phyloP scores from a whole-genome alignment of 2,329 filamentous ascomycete species.

The Delphinella strobiligena region DNA sequence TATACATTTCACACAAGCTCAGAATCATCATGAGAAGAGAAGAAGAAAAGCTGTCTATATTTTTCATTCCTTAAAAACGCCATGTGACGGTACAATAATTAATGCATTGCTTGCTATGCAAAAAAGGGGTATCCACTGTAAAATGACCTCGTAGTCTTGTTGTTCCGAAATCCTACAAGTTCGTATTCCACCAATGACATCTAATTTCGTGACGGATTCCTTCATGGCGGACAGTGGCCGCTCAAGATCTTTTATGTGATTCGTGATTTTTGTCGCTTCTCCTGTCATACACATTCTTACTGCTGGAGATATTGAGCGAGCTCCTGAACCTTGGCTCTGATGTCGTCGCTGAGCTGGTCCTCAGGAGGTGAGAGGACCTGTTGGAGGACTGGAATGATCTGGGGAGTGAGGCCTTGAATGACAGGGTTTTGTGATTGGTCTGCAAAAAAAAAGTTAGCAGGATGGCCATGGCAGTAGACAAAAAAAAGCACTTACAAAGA shows the following conservation, averaged over 20 bases:
- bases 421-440: slow-evolving; percentile 58
- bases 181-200: background rate
- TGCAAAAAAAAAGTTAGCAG: too few relatives aligned
- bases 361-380: slow-evolving; percentile 59
- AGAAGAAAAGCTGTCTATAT: too few relatives aligned
- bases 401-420: slow-evolving; percentile 56
- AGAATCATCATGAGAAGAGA: too few relatives aligned
- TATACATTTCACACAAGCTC: too few relatives aligned
- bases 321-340: slow-evolving; percentile 52
- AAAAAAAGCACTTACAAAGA: too few relatives aligned
- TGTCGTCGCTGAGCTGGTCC: slow-evolving; percentile 65
- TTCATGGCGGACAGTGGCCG: background rate
- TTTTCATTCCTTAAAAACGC: too few relatives aligned
- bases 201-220: background rate
- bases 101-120: too few relatives aligned
- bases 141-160: too few relatives aligned
- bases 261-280: background rate
- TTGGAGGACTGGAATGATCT: slow-evolving; percentile 59
- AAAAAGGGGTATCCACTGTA: background rate
- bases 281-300: slow-evolving; percentile 11
- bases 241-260: background rate
- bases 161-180: background rate
- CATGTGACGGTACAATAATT: too few relatives aligned
- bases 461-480: background rate
- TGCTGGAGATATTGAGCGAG: slow-evolving; percentile 44